These are phyloP conservation scores for Colletotrichum orbiculare DNA, from an alignment of 2,329 filamentous ascomycete species.

Conservation along the genomic window DNA sequence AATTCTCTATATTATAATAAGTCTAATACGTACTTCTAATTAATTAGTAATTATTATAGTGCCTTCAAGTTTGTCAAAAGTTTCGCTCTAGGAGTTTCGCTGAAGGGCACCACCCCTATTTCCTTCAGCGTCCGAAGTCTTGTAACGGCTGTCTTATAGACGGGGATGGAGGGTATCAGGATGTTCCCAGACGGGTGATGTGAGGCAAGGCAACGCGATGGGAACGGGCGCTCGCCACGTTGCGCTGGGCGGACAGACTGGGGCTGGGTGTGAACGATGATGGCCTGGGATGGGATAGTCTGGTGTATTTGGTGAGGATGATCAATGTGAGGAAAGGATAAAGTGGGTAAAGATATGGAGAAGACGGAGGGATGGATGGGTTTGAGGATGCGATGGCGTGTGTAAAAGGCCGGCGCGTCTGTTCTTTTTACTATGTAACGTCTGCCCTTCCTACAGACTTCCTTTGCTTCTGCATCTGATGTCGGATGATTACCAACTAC, in stretches of 20 bases:
- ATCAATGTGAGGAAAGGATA: not conserved
- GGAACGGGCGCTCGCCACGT: conserved; percentile 14
- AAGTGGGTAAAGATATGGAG: conserved; percentile 6
- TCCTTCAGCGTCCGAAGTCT: no score
- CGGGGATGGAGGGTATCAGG: not conserved
- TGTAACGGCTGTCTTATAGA: not conserved
- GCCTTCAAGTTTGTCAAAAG: no score
- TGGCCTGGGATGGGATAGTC: not conserved
- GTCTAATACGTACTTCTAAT: no score
- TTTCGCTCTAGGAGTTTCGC: no score
- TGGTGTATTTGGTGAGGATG: not conserved
- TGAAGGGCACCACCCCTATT: no score
- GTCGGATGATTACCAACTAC: conserved; percentile 19
- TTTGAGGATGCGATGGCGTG: no score
- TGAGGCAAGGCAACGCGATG: not conserved
- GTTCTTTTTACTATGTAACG: not conserved
- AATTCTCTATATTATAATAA: no score
- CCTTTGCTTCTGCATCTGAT: conserved; percentile 14
- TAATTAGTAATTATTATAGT: no score
- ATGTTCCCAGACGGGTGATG: not conserved
- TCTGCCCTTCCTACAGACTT: not conserved
- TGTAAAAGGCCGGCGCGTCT: conserved; percentile 16
- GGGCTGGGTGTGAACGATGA: not conserved
- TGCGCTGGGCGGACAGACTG: not conserved
- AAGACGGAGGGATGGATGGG: not conserved